Conservation (phyloP, 345 rosid species). For the Eucalyptus regnans region DNA sequence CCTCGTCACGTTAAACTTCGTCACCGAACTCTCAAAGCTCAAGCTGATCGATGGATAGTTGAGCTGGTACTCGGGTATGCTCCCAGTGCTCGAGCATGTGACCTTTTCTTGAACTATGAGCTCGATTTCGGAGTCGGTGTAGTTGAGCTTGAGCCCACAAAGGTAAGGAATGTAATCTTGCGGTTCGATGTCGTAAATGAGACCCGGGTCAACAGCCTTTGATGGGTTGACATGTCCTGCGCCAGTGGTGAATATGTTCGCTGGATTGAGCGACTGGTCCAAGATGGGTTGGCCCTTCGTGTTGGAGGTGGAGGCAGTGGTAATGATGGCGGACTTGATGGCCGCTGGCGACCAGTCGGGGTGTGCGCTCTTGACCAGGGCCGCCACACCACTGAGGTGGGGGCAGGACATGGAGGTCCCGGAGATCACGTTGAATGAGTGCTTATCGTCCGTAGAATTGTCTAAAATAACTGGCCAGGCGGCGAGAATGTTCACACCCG, state of each 20-base stretch:
- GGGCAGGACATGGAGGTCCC: conserved; percentile 55
- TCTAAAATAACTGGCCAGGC: conserved; percentile 16
- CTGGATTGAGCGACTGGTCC: conserved; percentile 35
- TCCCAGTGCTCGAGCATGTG: neutral
- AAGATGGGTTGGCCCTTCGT: conserved; percentile 11
- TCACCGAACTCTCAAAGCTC: neutral
- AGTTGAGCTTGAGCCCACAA: conserved; percentile 24
- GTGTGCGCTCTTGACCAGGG: conserved; percentile 25
- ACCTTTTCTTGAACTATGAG: neutral
- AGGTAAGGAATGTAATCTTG: conserved; percentile 36
- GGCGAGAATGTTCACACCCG: conserved; percentile 21
- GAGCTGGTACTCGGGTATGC: conserved; percentile 9
- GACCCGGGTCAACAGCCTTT: conserved; percentile 47
- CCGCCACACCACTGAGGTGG: conserved; percentile 38
- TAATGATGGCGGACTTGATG: conserved; percentile 39
- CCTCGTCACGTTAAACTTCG: neutral
- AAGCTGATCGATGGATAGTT: conserved; percentile 7
- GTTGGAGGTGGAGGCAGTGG: conserved; percentile 12
- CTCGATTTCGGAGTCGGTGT: conserved; percentile 12
- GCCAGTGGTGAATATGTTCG: conserved; percentile 44
- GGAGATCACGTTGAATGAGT: conserved; percentile 16
- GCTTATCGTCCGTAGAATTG: neutral
- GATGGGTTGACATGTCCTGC: conserved; percentile 56
- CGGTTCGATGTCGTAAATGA: conserved; percentile 40
- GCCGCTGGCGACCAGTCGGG: conserved; percentile 42